Conservation (phyloP, 2,329 filamentous ascomycete species). For the Ophiostoma angusticollis region DNA sequence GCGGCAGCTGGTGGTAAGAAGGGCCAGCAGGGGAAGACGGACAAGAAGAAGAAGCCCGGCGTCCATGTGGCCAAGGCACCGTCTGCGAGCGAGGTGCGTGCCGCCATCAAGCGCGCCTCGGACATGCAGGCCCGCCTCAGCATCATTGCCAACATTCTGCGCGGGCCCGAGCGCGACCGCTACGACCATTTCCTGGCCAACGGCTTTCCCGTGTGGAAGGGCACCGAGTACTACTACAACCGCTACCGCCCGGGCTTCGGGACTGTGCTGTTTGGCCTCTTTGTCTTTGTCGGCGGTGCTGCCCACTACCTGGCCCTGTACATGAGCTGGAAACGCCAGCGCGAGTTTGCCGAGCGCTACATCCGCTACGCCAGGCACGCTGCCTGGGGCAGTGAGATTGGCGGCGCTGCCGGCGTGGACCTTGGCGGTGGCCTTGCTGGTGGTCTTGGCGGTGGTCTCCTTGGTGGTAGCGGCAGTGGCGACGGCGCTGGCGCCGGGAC, state of each 20-base stretch:
- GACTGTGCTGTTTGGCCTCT: constrained; percentile 68
- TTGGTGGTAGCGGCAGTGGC: too few species aligned
- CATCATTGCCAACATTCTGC: constrained; percentile 74
- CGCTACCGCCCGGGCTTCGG: constrained; percentile 84
- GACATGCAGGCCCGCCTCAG: constrained; percentile 75
- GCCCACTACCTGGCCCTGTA: constrained; percentile 79
- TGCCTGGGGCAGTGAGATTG: constrained; percentile 77
- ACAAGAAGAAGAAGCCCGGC: constrained; percentile 42
- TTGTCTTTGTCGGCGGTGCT: constrained; percentile 69
- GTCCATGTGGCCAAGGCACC: constrained; percentile 59
- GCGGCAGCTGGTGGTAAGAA: too few species aligned
- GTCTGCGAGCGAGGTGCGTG: constrained; percentile 59
- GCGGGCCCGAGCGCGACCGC: constrained; percentile 65
- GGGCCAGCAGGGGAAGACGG: constrained; percentile 30
- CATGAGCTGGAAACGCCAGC: constrained; percentile 79
- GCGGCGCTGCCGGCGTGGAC: constrained; percentile 46
- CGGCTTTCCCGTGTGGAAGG: constrained; percentile 93
- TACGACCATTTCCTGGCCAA: constrained; percentile 92
- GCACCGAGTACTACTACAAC: constrained; percentile 95
- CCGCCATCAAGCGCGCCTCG: constrained; percentile 66
- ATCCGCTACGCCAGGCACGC: constrained; percentile 77
- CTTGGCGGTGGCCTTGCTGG: constrained; percentile 22
- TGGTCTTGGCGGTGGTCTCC: constrained; percentile 21
- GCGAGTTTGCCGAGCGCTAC: constrained; percentile 83
- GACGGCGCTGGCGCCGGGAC: constrained; percentile 15